A percentile compares a stretch with the other conserved stretches of the same genome.
Conservation (phyloP, 345 rosid species). For the Brassica incana region DNA sequence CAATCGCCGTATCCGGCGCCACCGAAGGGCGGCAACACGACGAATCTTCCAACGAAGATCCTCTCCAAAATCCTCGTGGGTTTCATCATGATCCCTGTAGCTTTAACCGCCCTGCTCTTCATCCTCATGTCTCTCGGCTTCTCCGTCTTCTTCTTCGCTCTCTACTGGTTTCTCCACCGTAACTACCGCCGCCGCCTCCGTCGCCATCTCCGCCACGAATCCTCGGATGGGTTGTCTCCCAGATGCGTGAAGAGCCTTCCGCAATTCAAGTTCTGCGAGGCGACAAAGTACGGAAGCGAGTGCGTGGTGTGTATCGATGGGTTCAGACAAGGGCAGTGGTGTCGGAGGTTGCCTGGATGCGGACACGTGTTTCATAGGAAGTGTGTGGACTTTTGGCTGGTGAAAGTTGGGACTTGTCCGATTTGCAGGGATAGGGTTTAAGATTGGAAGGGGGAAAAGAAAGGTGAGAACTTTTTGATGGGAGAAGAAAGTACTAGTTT, state of each 20-base stretch:
- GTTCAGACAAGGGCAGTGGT: constrained; percentile 78
- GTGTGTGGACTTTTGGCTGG: constrained; percentile 84
- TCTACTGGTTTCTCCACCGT: constrained; percentile 54
- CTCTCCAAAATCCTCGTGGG: constrained; percentile 64
- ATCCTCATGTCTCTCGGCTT: constrained; percentile 57
- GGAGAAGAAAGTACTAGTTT: constrained; percentile 15
- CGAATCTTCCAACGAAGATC: constrained; percentile 39
- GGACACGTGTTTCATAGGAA: constrained; percentile 77
- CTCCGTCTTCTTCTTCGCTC: constrained; percentile 53
- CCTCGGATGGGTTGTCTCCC: constrained; percentile 46
- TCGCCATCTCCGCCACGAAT: constrained; percentile 4
- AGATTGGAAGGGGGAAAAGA: constrained; percentile 19
- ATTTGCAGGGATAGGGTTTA: constrained; percentile 59
- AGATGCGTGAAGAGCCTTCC: constrained; percentile 62
- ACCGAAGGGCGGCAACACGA: constrained; percentile 50
- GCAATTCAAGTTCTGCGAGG: constrained; percentile 51
- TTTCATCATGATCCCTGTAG: constrained; percentile 60
- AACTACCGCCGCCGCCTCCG: constrained; percentile 38
- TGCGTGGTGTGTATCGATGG: constrained; percentile 84
- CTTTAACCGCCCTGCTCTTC: constrained; percentile 59
- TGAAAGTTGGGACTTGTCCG: constrained; percentile 73
- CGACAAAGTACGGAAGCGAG: constrained; percentile 38
- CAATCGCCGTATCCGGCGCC: constrained; percentile 12
- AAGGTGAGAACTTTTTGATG: constrained; percentile 18
- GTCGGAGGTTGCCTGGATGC: constrained; percentile 64